Evolutionary conservation across 1,284 basidiomycete genomes (phyloP).

Genomic region (Puccinia triticina): DNA sequence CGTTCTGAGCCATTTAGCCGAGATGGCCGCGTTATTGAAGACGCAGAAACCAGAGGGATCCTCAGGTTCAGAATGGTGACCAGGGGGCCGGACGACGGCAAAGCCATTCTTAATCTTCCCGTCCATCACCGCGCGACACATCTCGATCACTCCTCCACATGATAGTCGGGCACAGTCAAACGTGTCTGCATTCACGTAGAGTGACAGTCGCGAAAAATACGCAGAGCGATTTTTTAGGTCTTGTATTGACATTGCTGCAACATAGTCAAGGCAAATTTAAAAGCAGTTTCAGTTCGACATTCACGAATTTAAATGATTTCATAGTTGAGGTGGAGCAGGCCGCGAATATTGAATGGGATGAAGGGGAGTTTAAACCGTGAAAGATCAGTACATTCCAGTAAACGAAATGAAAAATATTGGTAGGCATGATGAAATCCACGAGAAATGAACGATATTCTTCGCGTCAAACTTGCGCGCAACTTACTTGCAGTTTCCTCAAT

Average conservation of each 20-base stretch:
- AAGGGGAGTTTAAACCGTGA: neutral
- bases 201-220: slow-evolving; percentile 84
- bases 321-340: neutral
- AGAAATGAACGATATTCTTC: slow-evolving; percentile 1
- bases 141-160: slow-evolving; percentile 92
- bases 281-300: slow-evolving; percentile 55
- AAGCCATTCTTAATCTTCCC: slow-evolving; percentile 82
- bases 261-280: slow-evolving; percentile 47
- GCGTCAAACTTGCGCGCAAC: neutral
- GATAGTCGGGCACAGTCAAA: slow-evolving; percentile 82
- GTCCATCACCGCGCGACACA: slow-evolving; percentile 80
- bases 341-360: neutral
- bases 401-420: neutral
- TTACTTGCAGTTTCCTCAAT: slow-evolving; percentile 64
- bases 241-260: slow-evolving; percentile 71
- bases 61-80: slow-evolving; percentile 97
- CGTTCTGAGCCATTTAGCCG: slow-evolving; percentile 64
- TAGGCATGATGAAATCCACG: neutral
- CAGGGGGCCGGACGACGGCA: slow-evolving; percentile 94
- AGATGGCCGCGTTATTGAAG: slow-evolving; percentile 97
- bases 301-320: neutral
- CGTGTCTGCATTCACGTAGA: slow-evolving; percentile 87
- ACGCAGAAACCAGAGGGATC: slow-evolving; percentile 99
- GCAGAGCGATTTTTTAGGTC: slow-evolving; percentile 72
- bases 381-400: slow-evolving; percentile 1